Evolutionary conservation across 805 yeast genomes (phyloP).

Genomic region (Candida orba): DNA sequence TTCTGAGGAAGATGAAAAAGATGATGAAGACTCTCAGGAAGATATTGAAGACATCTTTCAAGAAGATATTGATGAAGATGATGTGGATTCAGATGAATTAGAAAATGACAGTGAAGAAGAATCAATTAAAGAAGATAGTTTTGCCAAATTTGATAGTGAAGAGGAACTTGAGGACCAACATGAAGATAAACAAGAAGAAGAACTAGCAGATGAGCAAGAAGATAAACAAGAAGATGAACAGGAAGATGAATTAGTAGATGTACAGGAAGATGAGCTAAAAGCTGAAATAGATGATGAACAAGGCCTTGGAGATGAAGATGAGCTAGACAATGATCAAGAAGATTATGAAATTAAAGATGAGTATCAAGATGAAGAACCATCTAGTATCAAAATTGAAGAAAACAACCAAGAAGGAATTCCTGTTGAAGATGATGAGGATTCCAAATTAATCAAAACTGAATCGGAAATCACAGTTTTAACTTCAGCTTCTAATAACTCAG

Average conservation of each 20-base stretch:
- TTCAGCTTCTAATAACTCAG: neutral
- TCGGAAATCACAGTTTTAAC: constrained; percentile 1
- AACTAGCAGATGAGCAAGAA: neutral
- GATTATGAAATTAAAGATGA: neutral
- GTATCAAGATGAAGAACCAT: neutral
- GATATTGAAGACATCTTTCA: neutral
- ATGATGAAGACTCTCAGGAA: neutral
- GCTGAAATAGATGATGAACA: constrained; percentile 1
- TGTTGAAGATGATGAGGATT: neutral
- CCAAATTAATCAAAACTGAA: constrained; percentile 1
- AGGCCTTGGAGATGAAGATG: too few species aligned
- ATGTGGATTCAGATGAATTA: constrained; percentile 2
- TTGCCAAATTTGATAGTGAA: neutral
- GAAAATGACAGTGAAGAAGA: neutral
- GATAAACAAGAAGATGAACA: neutral
- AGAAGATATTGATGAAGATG: neutral
- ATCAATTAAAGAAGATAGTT: too few species aligned
- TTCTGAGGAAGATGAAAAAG: neutral
- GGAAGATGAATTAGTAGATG: neutral
- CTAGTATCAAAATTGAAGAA: constrained; percentile 1
- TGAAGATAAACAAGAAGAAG: constrained; percentile 1
- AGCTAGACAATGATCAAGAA: neutral
- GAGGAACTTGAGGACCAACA: constrained; percentile 1
- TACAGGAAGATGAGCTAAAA: neutral
- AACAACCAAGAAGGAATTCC: neutral